Base-by-base conservation (phyloP, 805 yeast species). In the Lipomyces chichibuensis region DNA sequence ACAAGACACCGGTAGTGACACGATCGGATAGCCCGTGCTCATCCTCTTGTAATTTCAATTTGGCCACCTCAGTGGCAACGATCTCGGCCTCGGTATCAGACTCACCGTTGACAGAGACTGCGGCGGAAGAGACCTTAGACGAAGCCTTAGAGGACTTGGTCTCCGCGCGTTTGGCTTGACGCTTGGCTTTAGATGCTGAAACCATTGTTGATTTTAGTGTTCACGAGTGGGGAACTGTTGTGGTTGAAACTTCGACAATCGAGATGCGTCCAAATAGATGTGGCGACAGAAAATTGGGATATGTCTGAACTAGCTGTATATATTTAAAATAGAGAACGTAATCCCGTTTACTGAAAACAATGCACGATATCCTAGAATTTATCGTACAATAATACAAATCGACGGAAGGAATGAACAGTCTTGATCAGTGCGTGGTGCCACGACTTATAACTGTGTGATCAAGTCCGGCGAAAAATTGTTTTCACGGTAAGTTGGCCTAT, bases 1-100 rank as follows among this genome's bases (percentile, higher is more conserved):
- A 93, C 77, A 95, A 84, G 58, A 95, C 99, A 85, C 99, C 99
- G 57, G 99, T 94, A 74, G 94, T 90, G 72, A 94, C 99, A 84
- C 99, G 91, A 80, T 94, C 99, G 57, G 97, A 91, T 65, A 94
- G 77, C 73, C 99, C 99, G 75, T 92, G 88, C 78, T 91, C 88
- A 80, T 94, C 99, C 78, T 90, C 89, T 82, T 94, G 99, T 77
- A 93, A 82, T 80, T 94, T 94, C 82, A 94, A 84, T 80, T 91
- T 88, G 70, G 88, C 90, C 76, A 95, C 87, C 77, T 87, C 91
- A 69, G 88, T 86, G 60, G 90, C 89, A 59, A 71, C 74, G 29
- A 73, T 77, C 37, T 70, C 74, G 59, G 82, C 87, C 33, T 84
- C 90, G 37, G 11, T 49, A 4, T 20, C 63, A 2, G 20, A 27